Evolutionary conservation across 1,139 yeast species (phyloP), one percentile per base, ranked within the genome.

Genomic region (Nakaseomyces bracarensis): DNA sequence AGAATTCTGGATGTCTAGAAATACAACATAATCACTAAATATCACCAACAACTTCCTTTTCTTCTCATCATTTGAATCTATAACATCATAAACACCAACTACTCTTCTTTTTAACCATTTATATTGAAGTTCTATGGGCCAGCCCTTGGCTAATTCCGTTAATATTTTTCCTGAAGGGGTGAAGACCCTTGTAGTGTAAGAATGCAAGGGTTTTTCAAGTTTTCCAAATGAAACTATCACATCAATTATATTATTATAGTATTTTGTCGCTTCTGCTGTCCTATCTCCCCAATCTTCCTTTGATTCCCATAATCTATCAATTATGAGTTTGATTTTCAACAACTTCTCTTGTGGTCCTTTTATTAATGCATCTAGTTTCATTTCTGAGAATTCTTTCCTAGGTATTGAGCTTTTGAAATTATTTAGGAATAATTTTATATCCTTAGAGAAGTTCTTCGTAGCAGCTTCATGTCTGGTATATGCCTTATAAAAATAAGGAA

Each of bases 391-490:
- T 1, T 54, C 47, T 9, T 47, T 47, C 19, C 46, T 42, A 4
- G 66, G 64, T 13, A 60, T 48, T 4, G 31, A 19, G 26, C 50
- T 33, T 8, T 48, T 43, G 41, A 62, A 61, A 6, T 51, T 51
- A 19, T 52, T 49, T 13, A 68, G 44, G 44, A 67, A 68, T 2
- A 53, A 49, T 39, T 57, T 57, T 39, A 70, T 57, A 59, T 50
- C 68, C 50, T 47, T 62, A 50, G 58, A 67, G 44, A 74, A 77
- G 48, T 76, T 75, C 50, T 77, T 79, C 2, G 82, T 75, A 16
- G 95, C 95, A 7, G 96, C 96, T 61, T 87, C 95, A 60, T 89
- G 96, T 46, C 96, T 71, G 68, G 87, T 83, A 52, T 84, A 84
- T 0, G 96, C 95, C 57, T 86, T 84, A 65, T 85, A 89, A 58